Conservation (phyloP, 331 rosid genomes). For the Acacia pycnantha region DNA sequence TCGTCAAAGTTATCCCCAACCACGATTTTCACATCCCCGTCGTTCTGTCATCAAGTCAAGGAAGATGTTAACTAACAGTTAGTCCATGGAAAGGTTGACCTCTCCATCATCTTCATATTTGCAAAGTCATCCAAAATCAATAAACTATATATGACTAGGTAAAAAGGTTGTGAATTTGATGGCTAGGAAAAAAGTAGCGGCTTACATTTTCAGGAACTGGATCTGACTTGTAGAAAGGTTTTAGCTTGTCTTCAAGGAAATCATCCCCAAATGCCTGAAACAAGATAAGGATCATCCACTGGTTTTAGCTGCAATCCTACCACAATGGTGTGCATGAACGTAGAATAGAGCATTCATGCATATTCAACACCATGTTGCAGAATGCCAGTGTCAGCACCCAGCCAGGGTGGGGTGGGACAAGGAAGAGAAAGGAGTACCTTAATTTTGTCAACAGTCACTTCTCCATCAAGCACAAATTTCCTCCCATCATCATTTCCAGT, state of each 20-base stretch:
- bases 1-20: slow-evolving; percentile 91
- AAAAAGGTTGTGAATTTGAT: neutral
- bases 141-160: neutral
- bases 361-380: neutral
- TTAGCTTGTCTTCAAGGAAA: slow-evolving; percentile 88
- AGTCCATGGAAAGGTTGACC: neutral
- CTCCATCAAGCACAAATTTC: slow-evolving; percentile 71
- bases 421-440: slow-evolving; percentile 52
- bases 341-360: slow-evolving; percentile 17
- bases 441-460: slow-evolving; percentile 58
- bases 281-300: slow-evolving; percentile 13
- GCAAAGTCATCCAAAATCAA: neutral
- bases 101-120: neutral
- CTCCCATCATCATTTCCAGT: slow-evolving; percentile 85
- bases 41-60: slow-evolving; percentile 53
- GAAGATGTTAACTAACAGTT: neutral
- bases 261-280: slow-evolving; percentile 74
- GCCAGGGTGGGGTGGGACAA: neutral
- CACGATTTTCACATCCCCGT: slow-evolving; percentile 80
- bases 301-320: slow-evolving; percentile 20
- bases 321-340: slow-evolving; percentile 5
- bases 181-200: slow-evolving; percentile 8
- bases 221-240: slow-evolving; percentile 88
- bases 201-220: slow-evolving; percentile 92
- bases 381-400: neutral